Evolutionary conservation across 768 basidiomycete genomes (phyloP), one percentile per base, ranked within the genome.

Genomic region (Podaxis sp.): DNA sequence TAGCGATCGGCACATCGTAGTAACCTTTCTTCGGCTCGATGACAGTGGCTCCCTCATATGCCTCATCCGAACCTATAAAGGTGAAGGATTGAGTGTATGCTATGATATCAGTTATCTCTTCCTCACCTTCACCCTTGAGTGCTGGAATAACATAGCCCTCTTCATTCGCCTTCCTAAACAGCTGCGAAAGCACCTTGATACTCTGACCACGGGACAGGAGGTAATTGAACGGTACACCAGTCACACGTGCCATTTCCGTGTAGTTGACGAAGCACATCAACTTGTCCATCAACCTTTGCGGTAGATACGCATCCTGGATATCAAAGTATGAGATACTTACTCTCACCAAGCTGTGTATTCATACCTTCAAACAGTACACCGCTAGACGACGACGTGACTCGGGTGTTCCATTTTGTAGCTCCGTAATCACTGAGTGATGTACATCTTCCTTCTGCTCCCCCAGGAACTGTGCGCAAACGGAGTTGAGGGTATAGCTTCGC

Each of bases 391-490:
- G 81, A 52, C 97, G 77, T 2, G 95, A 95, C 74, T 99, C 96
- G 0, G 95, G 84, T 0, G 93, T 96, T 68, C 96, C 96, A 69
- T 99, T 99, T 75, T 99, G 97, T 51, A 99, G 76, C 55, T 99
- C 96, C 0, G 97, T 98, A 69, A 99, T 99, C 66, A 97, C 95
- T 1, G 96, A 99, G 72, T 99, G 89, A 70, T 99, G 97, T 19
- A 99, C 97, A 66, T 99, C 97, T 73, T 99, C 97, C 73, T 99
- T 99, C 74, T 99, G 97, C 74, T 99, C 97, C 30, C 95, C 96
- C 3, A 99, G 81, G 74, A 99, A 99, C 68, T 96, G 93, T 1
- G 97, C 91, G 70, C 97, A 99, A 60, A 99, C 97, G 4, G 97
- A 91, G 74, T 99, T 99, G 68, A 99, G 88, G 2, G 96, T 94